Evolutionary conservation across 306 rosid species (phyloP).

Genomic region (Casuarina glauca): DNA sequence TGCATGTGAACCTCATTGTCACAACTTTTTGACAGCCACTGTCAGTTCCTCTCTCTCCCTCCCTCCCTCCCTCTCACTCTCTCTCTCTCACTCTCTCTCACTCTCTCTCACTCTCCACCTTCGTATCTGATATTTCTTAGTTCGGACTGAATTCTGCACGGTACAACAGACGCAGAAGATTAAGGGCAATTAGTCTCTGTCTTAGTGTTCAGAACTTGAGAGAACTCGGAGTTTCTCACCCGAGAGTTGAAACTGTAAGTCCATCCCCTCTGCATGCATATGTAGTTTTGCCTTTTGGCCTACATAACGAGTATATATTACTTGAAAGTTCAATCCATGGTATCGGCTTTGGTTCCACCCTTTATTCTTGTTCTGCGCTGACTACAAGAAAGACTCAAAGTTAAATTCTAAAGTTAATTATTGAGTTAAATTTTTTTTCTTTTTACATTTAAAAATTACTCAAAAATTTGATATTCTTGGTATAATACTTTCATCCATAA

Average conservation of each 20-base stretch:
- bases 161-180: no score
- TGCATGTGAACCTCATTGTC: slow-evolving; percentile 7
- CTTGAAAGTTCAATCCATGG: no score
- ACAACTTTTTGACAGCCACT: not conserved
- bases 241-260: slow-evolving; percentile 22
- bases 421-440: no score
- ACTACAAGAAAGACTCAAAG: no score
- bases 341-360: no score
- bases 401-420: no score
- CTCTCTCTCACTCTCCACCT: not conserved
- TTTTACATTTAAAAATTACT: no score
- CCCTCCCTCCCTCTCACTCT: not conserved
- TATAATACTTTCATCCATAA: no score
- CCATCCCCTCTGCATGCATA: slow-evolving; percentile 3
- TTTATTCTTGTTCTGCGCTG: no score
- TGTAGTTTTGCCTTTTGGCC: not conserved
- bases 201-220: not conserved
- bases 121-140: not conserved
- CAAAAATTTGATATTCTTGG: no score
- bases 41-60: slow-evolving; percentile 1
- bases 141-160: no score
- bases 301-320: not conserved
- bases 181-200: not conserved
- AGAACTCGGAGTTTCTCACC: slow-evolving; percentile 13
- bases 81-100: slow-evolving; percentile 4